These are phyloP conservation scores for Cyberlindnera mrakii DNA, from an alignment of 805 yeast species.

Conservation along the genomic window DNA sequence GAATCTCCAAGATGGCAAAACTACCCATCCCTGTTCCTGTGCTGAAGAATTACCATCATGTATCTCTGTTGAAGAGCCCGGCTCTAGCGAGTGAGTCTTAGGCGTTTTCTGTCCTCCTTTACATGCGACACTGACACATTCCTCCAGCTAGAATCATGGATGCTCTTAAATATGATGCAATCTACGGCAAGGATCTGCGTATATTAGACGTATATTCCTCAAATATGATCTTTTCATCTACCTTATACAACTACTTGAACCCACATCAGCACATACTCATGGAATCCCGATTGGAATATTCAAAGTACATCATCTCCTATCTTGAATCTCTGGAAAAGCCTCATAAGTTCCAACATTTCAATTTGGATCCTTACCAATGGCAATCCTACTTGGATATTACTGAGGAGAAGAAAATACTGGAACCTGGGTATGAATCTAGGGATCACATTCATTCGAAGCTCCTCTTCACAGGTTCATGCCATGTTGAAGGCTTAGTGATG, in stretches of 20 bases:
- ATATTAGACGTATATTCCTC: conserved; percentile 60
- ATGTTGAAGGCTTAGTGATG: conserved; percentile 62
- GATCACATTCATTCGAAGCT: conserved; percentile 46
- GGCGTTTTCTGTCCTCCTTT: neutral
- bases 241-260: conserved; percentile 50
- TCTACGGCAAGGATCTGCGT: conserved; percentile 32
- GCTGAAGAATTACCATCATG: conserved; percentile 8
- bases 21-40: conserved; percentile 7
- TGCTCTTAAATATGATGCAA: conserved; percentile 33
- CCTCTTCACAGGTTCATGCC: conserved; percentile 52
- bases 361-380: conserved; percentile 65
- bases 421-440: conserved; percentile 30
- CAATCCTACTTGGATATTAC: conserved; percentile 45
- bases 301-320: conserved; percentile 9
- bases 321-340: neutral
- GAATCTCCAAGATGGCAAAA: conserved; percentile 1
- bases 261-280: conserved; percentile 63
- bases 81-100: conserved; percentile 4
- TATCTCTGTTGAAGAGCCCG: conserved; percentile 7
- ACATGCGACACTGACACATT: neutral
- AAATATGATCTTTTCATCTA: conserved; percentile 52
- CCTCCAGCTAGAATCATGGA: conserved; percentile 35
- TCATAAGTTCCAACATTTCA: conserved; percentile 24
- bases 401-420: conserved; percentile 36
- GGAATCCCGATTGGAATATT: conserved; percentile 40